Conservation (phyloP, 352 stramenopile species). For the Globisporangium megalacanthum region DNA sequence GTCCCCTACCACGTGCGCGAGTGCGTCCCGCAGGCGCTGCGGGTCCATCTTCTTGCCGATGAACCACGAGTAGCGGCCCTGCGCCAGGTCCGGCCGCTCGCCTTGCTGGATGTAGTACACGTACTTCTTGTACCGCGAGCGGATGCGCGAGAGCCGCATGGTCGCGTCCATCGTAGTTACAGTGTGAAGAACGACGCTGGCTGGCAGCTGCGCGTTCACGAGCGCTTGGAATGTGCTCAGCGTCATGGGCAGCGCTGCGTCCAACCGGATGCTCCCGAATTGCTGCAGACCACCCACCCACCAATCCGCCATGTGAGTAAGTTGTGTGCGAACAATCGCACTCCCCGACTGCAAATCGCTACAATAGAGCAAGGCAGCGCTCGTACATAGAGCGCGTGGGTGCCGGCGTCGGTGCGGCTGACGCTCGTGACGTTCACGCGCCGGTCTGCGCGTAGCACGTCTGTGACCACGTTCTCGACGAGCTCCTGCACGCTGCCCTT, state of each 20-base stretch:
- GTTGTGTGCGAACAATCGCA: background rate
- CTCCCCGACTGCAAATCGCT: too few species aligned
- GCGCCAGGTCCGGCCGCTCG: constrained; percentile 53
- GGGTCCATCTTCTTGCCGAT: constrained; percentile 63
- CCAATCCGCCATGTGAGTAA: constrained; percentile 5
- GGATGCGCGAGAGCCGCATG: constrained; percentile 49
- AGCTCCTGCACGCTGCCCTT: constrained; percentile 74
- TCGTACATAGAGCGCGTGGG: constrained; percentile 77
- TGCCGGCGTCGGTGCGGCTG: constrained; percentile 80
- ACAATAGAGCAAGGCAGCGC: background rate
- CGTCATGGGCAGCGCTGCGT: constrained; percentile 28
- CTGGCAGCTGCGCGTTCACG: constrained; percentile 52
- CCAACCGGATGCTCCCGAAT: constrained; percentile 76
- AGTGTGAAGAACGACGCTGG: constrained; percentile 41
- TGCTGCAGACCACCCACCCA: constrained; percentile 29
- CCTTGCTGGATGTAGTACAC: constrained; percentile 89
- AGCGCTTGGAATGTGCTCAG: constrained; percentile 36
- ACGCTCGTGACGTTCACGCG: constrained; percentile 80
- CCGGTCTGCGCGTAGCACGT: constrained; percentile 28
- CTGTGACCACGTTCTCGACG: constrained; percentile 63
- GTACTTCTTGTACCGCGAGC: constrained; percentile 85
- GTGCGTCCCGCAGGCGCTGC: constrained; percentile 49
- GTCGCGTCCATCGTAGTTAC: constrained; percentile 27
- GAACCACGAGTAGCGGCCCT: constrained; percentile 81
- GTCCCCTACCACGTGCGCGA: constrained; percentile 58